Percentiles rank a stretch among this genome's conserved stretches.
Evolutionary conservation across 2,329 filamentous ascomycete genomes (phyloP).

Genomic region (Sclerotinia minor): DNA sequence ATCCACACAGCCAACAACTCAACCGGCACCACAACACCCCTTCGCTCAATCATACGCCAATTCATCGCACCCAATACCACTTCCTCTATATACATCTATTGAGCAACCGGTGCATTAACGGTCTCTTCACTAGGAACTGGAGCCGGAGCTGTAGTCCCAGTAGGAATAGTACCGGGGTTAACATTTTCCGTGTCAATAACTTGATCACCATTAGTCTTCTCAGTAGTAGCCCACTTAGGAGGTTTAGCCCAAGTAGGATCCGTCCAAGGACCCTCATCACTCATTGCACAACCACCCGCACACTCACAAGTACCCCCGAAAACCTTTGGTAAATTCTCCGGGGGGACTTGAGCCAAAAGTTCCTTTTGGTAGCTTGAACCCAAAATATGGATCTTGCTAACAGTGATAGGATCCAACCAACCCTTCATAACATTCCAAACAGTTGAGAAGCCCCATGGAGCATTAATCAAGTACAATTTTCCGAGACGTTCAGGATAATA

Average conservation of each 20-base stretch:
- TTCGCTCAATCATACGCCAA: not conserved
- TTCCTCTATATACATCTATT: constrained; percentile 28
- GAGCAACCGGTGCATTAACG: constrained; percentile 34
- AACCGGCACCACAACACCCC: constrained; percentile 1
- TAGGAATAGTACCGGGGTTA: constrained; percentile 34
- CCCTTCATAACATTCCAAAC: constrained; percentile 86
- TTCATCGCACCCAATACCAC: constrained; percentile 5
- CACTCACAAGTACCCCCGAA: constrained; percentile 87
- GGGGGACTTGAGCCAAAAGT: constrained; percentile 78
- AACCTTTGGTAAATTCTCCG: constrained; percentile 83
- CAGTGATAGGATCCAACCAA: constrained; percentile 95
- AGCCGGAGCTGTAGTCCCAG: constrained; percentile 30
- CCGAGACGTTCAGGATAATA: constrained; percentile 98
- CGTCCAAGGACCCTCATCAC: constrained; percentile 88
- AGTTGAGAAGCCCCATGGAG: constrained; percentile 88
- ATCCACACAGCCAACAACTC: constrained; percentile 1
- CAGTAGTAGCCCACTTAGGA: constrained; percentile 54
- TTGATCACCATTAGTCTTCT: constrained; percentile 48
- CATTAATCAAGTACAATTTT: constrained; percentile 96
- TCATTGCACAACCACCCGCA: constrained; percentile 77
- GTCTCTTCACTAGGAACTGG: constrained; percentile 31
- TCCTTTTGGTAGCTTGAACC: constrained; percentile 80
- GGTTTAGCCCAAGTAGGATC: constrained; percentile 67
- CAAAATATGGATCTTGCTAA: constrained; percentile 91
- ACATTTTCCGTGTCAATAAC: constrained; percentile 44